Evolutionary conservation across 2,329 filamentous ascomycete species (phyloP), one percentile per base, ranked within the genome.

Genomic region (Aspergillus sergii): DNA sequence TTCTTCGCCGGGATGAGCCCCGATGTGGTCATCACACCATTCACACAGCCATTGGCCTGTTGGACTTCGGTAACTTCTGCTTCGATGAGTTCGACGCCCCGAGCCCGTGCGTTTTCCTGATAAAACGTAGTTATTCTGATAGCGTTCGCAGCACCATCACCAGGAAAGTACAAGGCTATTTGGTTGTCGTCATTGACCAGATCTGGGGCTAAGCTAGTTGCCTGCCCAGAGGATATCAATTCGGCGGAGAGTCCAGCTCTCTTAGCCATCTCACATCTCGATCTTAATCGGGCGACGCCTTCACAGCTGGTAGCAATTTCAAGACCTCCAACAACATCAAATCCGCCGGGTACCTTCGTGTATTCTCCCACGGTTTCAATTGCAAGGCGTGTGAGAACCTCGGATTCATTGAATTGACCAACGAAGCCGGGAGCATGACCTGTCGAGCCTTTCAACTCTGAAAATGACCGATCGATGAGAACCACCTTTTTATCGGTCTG

Each of bases 371-470:
- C 73, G 0, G 68, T 76, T 6, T 75, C 71, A 28, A 73, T 68
- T 0, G 75, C 75, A 5, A 78, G 68, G 12, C 58, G 69, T 1
- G 75, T 78, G 14, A 77, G 63, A 2, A 72, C 66, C 1, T 69
- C 43, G 9, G 71, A 74, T 50, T 76, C 73, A 46, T 78, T 78
- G 59, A 72, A 74, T 60, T 78, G 74, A 26, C 75, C 76, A 7
- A 78, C 68, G 30, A 77, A 76, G 1, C 75, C 75, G 7, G 76
- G 76, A 4, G 76, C 75, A 59, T 73, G 66, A 19, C 72, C 72
- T 0, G 75, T 78, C 10, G 76, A 78, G 8, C 75, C 75, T 16
- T 68, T 61, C 7, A 72, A 58, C 0, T 64, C 51, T 7, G 65
- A 63, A 9, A 75, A 63, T 10, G 71, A 73, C 61, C 72, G 71